A percentile compares a stretch with the other conserved stretches of the same genome.
Evolutionary conservation across 116 monocot species (phyloP).

Genomic region (Zostera marina): DNA sequence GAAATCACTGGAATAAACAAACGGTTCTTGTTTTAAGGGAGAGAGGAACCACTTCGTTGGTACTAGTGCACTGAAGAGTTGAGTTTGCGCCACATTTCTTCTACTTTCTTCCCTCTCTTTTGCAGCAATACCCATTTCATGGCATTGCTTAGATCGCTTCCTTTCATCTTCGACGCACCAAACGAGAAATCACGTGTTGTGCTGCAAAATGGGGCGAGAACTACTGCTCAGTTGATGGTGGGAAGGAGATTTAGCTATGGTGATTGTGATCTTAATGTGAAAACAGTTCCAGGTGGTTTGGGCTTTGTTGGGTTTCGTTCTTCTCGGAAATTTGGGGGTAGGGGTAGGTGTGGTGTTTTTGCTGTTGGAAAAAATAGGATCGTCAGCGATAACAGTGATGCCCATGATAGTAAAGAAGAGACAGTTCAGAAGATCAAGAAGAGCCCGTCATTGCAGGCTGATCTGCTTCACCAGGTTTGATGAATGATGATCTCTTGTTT

Average conservation of each 20-base stretch:
- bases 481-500: neutral
- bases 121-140: neutral
- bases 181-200: neutral
- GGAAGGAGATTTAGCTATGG: neutral
- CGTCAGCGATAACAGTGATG: neutral
- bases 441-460: conserved; percentile 29
- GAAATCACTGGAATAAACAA: neutral
- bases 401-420: conserved; percentile 7
- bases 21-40: no score
- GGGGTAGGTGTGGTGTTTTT: neutral
- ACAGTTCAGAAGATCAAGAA: conserved; percentile 39
- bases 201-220: conserved; percentile 6
- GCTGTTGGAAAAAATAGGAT: neutral
- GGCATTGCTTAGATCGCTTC: neutral
- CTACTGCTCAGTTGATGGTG: neutral
- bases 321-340: neutral
- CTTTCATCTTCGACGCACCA: neutral
- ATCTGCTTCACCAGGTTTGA: conserved; percentile 36
- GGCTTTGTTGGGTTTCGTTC: neutral
- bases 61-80: neutral
- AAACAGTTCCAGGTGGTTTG: neutral
- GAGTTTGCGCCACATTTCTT: neutral
- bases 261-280: neutral
- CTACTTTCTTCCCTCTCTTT: neutral
- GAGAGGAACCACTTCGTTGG: neutral